Evolutionary conservation across 169 alveolate species (phyloP).

Genomic region (Eimeria acervulina): DNA sequence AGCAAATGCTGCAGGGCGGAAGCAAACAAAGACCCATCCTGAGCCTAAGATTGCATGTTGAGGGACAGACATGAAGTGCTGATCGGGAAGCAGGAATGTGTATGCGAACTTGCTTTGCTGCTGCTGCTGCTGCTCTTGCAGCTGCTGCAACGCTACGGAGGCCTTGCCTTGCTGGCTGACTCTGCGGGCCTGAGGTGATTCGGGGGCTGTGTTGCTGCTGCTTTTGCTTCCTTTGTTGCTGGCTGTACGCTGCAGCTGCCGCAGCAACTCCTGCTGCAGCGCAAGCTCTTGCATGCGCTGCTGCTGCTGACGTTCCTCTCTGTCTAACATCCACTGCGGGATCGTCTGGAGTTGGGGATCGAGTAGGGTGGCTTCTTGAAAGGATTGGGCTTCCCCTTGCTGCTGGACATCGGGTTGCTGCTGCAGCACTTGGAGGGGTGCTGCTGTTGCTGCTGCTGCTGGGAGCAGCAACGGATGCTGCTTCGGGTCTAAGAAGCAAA

Average conservation of each 20-base stretch:
- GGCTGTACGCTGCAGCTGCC: slow-evolving; percentile 52
- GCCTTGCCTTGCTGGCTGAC: not conserved
- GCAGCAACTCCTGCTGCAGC: slow-evolving; percentile 59
- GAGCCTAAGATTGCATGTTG: slow-evolving; percentile 76
- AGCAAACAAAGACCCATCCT: slow-evolving; percentile 79
- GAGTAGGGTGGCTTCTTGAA: slow-evolving; percentile 8
- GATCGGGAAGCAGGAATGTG: slow-evolving; percentile 70
- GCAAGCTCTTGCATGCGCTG: slow-evolving; percentile 25
- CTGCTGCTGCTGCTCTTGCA: not conserved
- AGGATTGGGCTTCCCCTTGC: not conserved
- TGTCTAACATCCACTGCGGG: slow-evolving; percentile 70
- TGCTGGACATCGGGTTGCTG: slow-evolving; percentile 50
- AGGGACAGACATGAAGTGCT: slow-evolving; percentile 83
- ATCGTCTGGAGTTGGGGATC: slow-evolving; percentile 35
- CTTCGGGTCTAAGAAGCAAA: slow-evolving; percentile 88
- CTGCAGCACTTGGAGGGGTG: slow-evolving; percentile 58
- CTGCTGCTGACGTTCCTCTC: slow-evolving; percentile 29
- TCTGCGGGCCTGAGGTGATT: not conserved
- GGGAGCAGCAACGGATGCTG: slow-evolving; percentile 87
- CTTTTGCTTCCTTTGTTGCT: not conserved
- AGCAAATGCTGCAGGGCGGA: slow-evolving; percentile 83
- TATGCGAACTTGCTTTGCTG: slow-evolving; percentile 33
- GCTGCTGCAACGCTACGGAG: not conserved
- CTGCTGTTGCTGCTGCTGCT: slow-evolving; percentile 64
- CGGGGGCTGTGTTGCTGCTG: slow-evolving; percentile 2